Percentiles rank a stretch among this genome's conserved stretches.
These are phyloP conservation scores for Microsporum canis DNA, from an alignment of 2,329 filamentous ascomycete species.

Conservation along the genomic window DNA sequence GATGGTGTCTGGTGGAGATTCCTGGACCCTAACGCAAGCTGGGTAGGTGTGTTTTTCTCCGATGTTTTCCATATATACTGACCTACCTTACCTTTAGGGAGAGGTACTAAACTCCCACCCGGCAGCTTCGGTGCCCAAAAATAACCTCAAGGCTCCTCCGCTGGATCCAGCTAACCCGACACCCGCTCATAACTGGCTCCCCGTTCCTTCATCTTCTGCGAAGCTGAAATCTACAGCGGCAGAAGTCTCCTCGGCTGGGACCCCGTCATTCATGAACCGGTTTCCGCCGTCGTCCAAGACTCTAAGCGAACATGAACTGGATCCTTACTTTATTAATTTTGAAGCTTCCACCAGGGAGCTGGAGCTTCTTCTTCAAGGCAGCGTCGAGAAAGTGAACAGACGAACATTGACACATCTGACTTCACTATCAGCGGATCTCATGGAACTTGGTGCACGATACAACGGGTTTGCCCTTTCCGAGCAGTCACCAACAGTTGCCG, in stretches of 20 bases:
- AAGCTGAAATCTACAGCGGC: slow-evolving; percentile 52
- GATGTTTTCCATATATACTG: not conserved
- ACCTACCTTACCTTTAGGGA: slow-evolving; percentile 44
- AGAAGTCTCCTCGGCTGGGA: slow-evolving; percentile 28
- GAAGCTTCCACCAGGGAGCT: slow-evolving; percentile 86
- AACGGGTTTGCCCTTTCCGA: slow-evolving; percentile 96
- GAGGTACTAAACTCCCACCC: slow-evolving; percentile 93
- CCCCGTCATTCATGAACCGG: slow-evolving; percentile 58
- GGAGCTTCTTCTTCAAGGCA: slow-evolving; percentile 75
- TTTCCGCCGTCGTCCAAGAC: slow-evolving; percentile 64
- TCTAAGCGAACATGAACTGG: slow-evolving; percentile 77
- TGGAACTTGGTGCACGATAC: slow-evolving; percentile 87
- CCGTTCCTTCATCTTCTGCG: slow-evolving; percentile 71
- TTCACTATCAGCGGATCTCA: slow-evolving; percentile 72
- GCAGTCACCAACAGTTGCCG: slow-evolving; percentile 73
- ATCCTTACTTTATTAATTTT: slow-evolving; percentile 91
- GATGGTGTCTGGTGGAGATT: slow-evolving; percentile 98
- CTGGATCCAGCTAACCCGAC: slow-evolving; percentile 88
- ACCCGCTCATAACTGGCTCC: slow-evolving; percentile 73
- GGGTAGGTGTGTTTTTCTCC: slow-evolving; percentile 50
- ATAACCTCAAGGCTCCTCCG: slow-evolving; percentile 87
- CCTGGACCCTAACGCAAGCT: slow-evolving; percentile 94
- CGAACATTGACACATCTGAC: slow-evolving; percentile 77
- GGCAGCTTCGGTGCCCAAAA: slow-evolving; percentile 83
- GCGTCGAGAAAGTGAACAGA: slow-evolving; percentile 94